phyloP scores from a whole-genome alignment of 2,329 filamentous ascomycete species.

The Trichoderma semiorbis region DNA sequence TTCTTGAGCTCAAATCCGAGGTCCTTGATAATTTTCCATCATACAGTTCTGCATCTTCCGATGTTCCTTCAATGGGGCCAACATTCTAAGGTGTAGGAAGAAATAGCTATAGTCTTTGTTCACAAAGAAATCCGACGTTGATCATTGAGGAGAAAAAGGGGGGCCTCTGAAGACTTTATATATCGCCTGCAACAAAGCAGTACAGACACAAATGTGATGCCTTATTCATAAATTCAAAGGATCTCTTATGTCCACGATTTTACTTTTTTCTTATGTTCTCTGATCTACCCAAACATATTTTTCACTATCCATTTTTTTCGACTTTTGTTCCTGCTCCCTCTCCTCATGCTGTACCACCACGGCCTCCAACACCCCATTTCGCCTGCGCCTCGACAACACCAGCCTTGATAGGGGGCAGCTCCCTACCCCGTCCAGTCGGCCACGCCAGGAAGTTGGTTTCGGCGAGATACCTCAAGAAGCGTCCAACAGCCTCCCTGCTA shows the following conservation, averaged over 20 bases:
- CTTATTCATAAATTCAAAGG: neutral
- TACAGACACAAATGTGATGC: neutral
- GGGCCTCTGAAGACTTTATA: neutral
- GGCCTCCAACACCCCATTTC: neutral
- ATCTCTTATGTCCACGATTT: neutral
- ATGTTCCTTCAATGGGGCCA: no score
- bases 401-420: constrained; percentile 22
- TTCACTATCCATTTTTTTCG: neutral
- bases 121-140: no score
- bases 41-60: no score
- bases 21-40: no score
- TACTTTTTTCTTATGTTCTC: neutral
- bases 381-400: neutral
- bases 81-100: no score
- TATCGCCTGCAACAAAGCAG: neutral
- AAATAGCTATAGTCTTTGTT: no score
- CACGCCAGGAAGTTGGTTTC: constrained; percentile 30
- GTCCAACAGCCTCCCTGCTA: constrained; percentile 25
- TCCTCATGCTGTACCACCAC: neutral
- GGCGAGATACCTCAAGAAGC: constrained; percentile 29
- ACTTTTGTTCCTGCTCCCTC: neutral
- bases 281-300: neutral
- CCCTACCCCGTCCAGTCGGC: constrained; percentile 28
- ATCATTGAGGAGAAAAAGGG: no score
- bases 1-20: no score